Evolutionary conservation across 257 asterid species (phyloP), one percentile per base, ranked within the genome.

Genomic region (Solanum corneliomulleri): DNA sequence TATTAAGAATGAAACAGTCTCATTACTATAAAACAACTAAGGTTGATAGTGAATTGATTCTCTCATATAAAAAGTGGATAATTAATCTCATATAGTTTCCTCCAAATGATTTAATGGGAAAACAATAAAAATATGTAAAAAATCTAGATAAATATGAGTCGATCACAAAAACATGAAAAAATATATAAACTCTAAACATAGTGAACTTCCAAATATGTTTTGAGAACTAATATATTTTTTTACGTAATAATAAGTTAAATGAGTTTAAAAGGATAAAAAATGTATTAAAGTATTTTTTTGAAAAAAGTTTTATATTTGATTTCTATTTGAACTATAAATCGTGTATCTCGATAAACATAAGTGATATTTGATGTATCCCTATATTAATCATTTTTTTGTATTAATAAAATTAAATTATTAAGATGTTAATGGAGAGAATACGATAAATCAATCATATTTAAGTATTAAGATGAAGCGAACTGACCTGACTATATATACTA

Each of bases 1-100:
- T 1, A 1, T 47, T 5, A 13, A 47, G 2, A 2, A 0, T 45
- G 2, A 45, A 45, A 1, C 18, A 45, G 0, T 45, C 0, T 0
- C 2, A 45, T 0, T 5, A 45, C 6, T 4, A 1, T 2, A 45
- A 45, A 5, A 12, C 52, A 45, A 0, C 0, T 13, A 3, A 49
- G 16, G 3, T 52, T 52, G n/a, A 0, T 52, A 9, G 6, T n/a
- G 7, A 64, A 64, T n/a, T 64, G 6, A 12, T 66, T 27, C 31
- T 66, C 20, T 66, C 37, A 66, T 66, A 25, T 25, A 66, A 3
- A 66, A 25, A 2, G 10, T 27, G 12, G 37, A 64, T 64, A 64
- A 64, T 11, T 64, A 64, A 64, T 64, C 8, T n/a, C 0, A 11
- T 27, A 12, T 6, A 6, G 27, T 25, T 66, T 25, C 31, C 27